A percentile compares a stretch with the other conserved stretches of the same genome.
These are phyloP conservation scores for Ashbya aceris DNA, from an alignment of 1,139 yeast genomes.

Conservation along the genomic window DNA sequence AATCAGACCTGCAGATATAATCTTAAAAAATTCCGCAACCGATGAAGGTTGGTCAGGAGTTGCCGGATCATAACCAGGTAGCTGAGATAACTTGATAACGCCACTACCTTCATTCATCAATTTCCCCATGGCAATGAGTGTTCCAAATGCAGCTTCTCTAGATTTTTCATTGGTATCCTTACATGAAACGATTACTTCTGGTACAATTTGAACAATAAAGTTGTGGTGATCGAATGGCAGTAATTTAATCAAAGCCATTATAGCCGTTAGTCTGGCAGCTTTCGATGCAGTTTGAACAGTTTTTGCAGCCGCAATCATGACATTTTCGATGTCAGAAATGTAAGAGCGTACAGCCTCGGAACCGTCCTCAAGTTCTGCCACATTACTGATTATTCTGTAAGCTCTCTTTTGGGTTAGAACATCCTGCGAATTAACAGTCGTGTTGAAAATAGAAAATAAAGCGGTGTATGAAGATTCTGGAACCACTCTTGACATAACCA, in stretches of 20 bases:
- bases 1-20: constrained; percentile 94
- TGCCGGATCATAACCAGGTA: constrained; percentile 58
- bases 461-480: constrained; percentile 65
- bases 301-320: constrained; percentile 50
- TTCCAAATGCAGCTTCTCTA: constrained; percentile 68
- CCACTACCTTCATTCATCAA: constrained; percentile 56
- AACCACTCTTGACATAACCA: constrained; percentile 76
- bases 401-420: constrained; percentile 82
- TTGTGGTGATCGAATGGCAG: constrained; percentile 56
- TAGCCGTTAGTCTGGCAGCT: constrained; percentile 67
- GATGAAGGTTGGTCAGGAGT: constrained; percentile 52
- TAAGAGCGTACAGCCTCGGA: constrained; percentile 41
- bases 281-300: constrained; percentile 66
- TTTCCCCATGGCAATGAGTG: constrained; percentile 73
- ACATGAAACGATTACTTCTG: constrained; percentile 87
- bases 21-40: constrained; percentile 75
- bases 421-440: constrained; percentile 51
- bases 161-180: constrained; percentile 91
- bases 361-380: constrained; percentile 66
- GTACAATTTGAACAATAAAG: constrained; percentile 72
- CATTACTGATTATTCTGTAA: constrained; percentile 65
- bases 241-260: constrained; percentile 48
- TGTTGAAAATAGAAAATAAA: constrained; percentile 65
- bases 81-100: constrained; percentile 50
- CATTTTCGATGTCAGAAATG: constrained; percentile 49